A percentile compares a stretch with the other conserved stretches of the same genome.
Evolutionary conservation across 768 basidiomycete species (phyloP).

Genomic region (Cyathus striatus): DNA sequence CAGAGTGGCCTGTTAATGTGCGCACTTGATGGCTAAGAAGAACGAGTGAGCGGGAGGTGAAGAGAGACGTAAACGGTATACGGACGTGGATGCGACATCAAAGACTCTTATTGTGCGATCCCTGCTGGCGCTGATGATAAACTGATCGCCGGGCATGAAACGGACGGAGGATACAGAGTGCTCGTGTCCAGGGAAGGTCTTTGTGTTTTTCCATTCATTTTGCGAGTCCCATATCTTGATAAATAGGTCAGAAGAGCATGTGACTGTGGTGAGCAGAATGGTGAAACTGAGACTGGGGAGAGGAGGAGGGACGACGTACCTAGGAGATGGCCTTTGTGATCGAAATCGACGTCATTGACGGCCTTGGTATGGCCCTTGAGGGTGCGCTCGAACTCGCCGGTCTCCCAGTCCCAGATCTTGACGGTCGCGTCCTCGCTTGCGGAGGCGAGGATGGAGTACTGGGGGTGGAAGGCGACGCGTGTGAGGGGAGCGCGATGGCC

Average conservation of each 20-base stretch:
- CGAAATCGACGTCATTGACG: conserved; percentile 84
- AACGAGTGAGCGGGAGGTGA: conserved; percentile 5
- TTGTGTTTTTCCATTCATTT: conserved; percentile 86
- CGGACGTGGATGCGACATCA: conserved; percentile 83
- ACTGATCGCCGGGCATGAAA: conserved; percentile 82
- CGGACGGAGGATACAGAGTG: conserved; percentile 84
- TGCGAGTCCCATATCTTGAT: conserved; percentile 91
- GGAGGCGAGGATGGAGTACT: conserved; percentile 76
- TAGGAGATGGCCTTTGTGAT: conserved; percentile 76
- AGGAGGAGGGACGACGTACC: conserved; percentile 40
- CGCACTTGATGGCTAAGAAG: conserved; percentile 63
- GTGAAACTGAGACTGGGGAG: background rate
- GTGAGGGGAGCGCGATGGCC: conserved; percentile 78
- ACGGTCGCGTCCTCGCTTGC: conserved; percentile 87
- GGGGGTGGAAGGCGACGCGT: conserved; percentile 80
- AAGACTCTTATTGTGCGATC: conserved; percentile 85
- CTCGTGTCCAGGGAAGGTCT: conserved; percentile 86
- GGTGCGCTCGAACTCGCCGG: conserved; percentile 88
- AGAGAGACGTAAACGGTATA: conserved; percentile 8
- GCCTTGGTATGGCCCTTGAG: conserved; percentile 90
- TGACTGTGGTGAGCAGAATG: conserved; percentile 9
- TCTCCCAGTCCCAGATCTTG: conserved; percentile 97
- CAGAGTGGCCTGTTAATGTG: conserved; percentile 72
- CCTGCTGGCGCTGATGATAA: conserved; percentile 81
- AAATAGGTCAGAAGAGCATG: conserved; percentile 79